phyloP scores from a whole-genome alignment of 1,284 basidiomycete genomes.

The Ceratobasidium sp. region DNA sequence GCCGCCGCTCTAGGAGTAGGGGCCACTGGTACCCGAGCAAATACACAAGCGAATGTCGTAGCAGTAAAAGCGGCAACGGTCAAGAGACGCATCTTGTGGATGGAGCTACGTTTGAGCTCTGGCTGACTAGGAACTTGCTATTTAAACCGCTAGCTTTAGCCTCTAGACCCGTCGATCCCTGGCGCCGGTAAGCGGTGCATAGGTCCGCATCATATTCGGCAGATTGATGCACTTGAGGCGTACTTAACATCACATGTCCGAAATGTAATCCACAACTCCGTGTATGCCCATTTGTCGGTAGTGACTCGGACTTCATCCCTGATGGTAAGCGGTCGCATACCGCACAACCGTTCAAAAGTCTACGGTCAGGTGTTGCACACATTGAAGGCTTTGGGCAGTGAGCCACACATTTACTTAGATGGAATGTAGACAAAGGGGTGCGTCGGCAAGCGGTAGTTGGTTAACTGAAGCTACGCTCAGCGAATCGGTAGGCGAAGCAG shows the following conservation, averaged over 20 bases:
- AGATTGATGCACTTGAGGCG: not conserved
- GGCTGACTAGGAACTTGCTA: not conserved
- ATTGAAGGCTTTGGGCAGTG: no score
- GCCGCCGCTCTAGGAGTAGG: not conserved
- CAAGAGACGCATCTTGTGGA: not conserved
- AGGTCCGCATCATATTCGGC: constrained; percentile 20
- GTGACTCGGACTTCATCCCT: not conserved
- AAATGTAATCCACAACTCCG: not conserved
- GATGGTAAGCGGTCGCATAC: no score
- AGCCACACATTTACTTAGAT: no score
- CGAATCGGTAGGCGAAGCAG: no score
- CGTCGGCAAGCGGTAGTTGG: no score
- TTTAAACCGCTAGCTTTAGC: not conserved
- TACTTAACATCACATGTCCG: not conserved
- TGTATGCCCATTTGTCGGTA: not conserved
- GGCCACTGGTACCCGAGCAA: no score
- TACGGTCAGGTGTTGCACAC: no score
- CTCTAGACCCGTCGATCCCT: no score
- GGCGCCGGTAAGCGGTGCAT: not conserved
- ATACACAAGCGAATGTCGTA: no score
- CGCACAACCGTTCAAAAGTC: no score
- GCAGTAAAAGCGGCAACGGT: not conserved
- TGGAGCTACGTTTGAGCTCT: not conserved
- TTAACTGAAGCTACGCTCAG: no score
- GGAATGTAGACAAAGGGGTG: no score